Evolutionary conservation across 371 early-diverging fungal genomes (phyloP).

Genomic region (Entomophthora muscae): DNA sequence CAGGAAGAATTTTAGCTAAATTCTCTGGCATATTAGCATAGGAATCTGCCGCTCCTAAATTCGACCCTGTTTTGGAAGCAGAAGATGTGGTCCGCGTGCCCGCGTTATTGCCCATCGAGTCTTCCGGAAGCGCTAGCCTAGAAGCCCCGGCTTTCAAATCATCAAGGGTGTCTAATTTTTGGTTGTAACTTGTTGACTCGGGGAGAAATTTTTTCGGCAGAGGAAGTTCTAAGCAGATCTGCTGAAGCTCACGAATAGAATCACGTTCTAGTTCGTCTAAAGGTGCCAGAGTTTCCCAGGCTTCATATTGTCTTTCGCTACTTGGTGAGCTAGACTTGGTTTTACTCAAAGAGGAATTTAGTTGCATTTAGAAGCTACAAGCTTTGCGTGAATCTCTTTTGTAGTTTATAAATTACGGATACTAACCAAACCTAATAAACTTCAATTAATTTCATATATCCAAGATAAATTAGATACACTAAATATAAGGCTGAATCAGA

Average conservation of each 20-base stretch:
- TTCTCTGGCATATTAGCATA: neutral
- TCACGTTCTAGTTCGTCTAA: neutral
- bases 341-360: neutral
- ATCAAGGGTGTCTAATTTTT: neutral
- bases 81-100: neutral
- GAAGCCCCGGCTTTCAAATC: too few species aligned
- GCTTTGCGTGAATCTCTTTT: too few species aligned
- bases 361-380: too few species aligned
- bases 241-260: neutral
- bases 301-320: neutral
- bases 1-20: neutral
- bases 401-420: too few species aligned
- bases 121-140: too few species aligned
- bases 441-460: too few species aligned
- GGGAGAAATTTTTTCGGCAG: neutral
- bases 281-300: neutral
- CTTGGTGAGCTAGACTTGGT: neutral
- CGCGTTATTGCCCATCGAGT: neutral
- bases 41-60: neutral
- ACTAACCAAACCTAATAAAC: too few species aligned
- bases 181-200: neutral
- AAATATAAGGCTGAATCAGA: too few species aligned
- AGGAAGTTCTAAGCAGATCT: neutral
- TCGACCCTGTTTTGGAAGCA: neutral
- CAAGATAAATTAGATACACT: too few species aligned